A percentile compares a stretch with the other conserved stretches of the same genome.
phyloP scores from a whole-genome alignment of 1,139 yeast species.

The Dujonia santamariae region DNA sequence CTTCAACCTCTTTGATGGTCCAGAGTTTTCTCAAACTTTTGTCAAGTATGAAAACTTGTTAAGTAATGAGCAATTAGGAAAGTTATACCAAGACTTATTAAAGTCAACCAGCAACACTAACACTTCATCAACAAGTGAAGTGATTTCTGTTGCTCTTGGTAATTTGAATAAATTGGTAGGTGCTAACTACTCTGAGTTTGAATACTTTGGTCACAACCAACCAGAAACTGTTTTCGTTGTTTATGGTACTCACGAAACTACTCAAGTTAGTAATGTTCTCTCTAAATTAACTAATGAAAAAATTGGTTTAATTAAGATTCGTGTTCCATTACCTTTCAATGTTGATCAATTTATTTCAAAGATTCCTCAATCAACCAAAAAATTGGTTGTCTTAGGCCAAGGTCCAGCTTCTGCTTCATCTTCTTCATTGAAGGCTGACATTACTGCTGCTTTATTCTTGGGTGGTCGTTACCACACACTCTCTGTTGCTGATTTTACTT shows the following conservation, averaged over 20 bases:
- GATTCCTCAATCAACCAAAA: constrained; percentile 58
- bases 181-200: constrained; percentile 61
- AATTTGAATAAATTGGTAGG: constrained; percentile 59
- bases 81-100: constrained; percentile 38
- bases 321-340: constrained; percentile 80
- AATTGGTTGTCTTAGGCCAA: constrained; percentile 67
- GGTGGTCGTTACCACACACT: constrained; percentile 39
- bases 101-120: constrained; percentile 15
- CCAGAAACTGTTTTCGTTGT: constrained; percentile 75
- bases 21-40: constrained; percentile 58
- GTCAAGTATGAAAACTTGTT: constrained; percentile 47
- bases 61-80: constrained; percentile 43
- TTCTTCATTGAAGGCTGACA: constrained; percentile 60
- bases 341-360: constrained; percentile 53
- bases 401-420: constrained; percentile 25
- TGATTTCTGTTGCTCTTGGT: constrained; percentile 38
- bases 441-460: constrained; percentile 68
- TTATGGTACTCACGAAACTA: constrained; percentile 69
- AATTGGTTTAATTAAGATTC: constrained; percentile 66
- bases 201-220: constrained; percentile 59
- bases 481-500: constrained; percentile 50
- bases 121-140: constrained; percentile 33
- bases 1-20: constrained; percentile 77
- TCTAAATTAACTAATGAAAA: constrained; percentile 28
- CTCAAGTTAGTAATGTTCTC: constrained; percentile 49